Base-by-base conservation (phyloP, 352 stramenopile species). In the Bremia lactucae region DNA sequence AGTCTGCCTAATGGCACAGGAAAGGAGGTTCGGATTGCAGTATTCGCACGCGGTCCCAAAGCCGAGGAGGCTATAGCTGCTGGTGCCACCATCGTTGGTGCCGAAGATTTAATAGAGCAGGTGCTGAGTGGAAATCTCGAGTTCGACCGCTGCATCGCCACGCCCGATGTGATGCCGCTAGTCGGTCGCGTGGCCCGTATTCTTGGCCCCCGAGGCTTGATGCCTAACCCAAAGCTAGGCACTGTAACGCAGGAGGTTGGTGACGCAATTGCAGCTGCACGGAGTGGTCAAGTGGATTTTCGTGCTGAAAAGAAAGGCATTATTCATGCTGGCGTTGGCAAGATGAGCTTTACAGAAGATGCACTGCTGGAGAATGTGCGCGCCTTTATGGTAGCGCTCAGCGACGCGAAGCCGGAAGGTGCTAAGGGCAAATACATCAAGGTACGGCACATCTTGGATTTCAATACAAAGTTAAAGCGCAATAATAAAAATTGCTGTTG, bases 141-240 rank as follows among this genome's bases (percentile, higher is more conserved):
- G 40, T 96, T 97, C 46, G 84, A 96, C 43, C 75, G 84, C 48
- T 90, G 84, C 52, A 90, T 97, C 36, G 87, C 89, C 1, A 96
- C 87, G 15, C 90, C 90, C 2, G 85, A 95, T 48, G 75, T 96
- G 42, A 95, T 98, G 83, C 69, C 89, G 10, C 53, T 95, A 20
- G 80, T 98, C n/a, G 84, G 83, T 31, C 77, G 87, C 19, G 74
- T 98, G 39, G 95, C 89, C 16, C 71, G 94, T 43, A 71, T 98
- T 24, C 77, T 98, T 19, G 96, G 95, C 52, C 96, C 96, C 18
- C 81, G 95, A 42, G 95, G 95, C 19, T 56, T 99, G 10, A 98
- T 98, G 94, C 96, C 96, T 26, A 98, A 98, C 68, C 82, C 90
- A 4, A 99, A 99, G 81, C 66, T 97, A 11, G 94, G 93, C 18